A percentile compares a stretch with the other conserved stretches of the same genome.
These are phyloP conservation scores for Prunus mume DNA, from an alignment of 306 rosid genomes.

Conservation along the genomic window DNA sequence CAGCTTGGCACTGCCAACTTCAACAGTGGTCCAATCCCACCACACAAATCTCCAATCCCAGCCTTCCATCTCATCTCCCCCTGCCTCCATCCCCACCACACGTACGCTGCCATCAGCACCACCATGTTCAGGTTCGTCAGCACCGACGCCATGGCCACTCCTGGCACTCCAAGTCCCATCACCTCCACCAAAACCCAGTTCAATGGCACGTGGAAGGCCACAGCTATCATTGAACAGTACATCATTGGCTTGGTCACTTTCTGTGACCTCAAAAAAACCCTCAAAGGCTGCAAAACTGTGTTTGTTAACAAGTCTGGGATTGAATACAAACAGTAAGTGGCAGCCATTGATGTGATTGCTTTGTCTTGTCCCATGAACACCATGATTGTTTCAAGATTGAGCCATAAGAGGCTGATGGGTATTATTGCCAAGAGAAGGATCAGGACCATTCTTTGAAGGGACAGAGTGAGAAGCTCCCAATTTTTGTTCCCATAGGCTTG, in stretches of 20 bases:
- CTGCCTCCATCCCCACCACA: slow-evolving; percentile 39
- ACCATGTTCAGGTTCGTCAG: slow-evolving; percentile 76
- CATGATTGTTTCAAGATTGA: slow-evolving; percentile 71
- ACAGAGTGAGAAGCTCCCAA: slow-evolving; percentile 65
- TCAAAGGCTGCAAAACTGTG: slow-evolving; percentile 66
- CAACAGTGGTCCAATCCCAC: slow-evolving; percentile 57
- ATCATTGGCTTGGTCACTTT: slow-evolving; percentile 81
- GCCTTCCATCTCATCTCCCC: slow-evolving; percentile 42
- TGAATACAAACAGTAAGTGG: slow-evolving; percentile 65
- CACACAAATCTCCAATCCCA: slow-evolving; percentile 38
- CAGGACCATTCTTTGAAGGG: slow-evolving; percentile 80
- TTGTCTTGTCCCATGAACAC: slow-evolving; percentile 71
- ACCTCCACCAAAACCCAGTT: slow-evolving; percentile 48
- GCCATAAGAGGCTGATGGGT: slow-evolving; percentile 76
- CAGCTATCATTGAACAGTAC: slow-evolving; percentile 81
- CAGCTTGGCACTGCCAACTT: slow-evolving; percentile 86
- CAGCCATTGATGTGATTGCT: slow-evolving; percentile 63
- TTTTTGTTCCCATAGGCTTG: slow-evolving; percentile 87
- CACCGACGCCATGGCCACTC: slow-evolving; percentile 89
- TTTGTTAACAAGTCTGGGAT: slow-evolving; percentile 80
- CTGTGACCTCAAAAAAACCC: slow-evolving; percentile 73
- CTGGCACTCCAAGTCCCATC: slow-evolving; percentile 62
- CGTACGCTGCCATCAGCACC: slow-evolving; percentile 65
- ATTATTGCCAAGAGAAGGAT: slow-evolving; percentile 61
- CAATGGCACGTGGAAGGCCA: slow-evolving; percentile 66